phyloP scores from a whole-genome alignment of 805 yeast genomes.

The Zygotorulaspora florentina region DNA sequence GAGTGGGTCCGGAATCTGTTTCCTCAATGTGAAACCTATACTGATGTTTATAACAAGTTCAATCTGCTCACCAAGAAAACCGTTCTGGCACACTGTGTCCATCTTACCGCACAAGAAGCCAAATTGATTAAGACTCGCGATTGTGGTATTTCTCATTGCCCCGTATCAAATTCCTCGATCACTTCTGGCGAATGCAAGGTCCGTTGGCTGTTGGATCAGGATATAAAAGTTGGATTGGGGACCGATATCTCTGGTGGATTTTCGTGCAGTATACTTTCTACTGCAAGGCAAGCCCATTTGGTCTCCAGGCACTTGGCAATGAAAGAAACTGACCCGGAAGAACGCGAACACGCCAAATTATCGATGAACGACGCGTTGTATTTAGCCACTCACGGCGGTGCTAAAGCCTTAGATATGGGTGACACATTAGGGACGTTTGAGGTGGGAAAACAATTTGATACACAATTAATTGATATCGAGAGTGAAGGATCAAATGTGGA shows the following conservation, averaged over 20 bases:
- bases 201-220: constrained; percentile 57
- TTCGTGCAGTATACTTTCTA: constrained; percentile 57
- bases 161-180: constrained; percentile 81
- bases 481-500: constrained; percentile 60
- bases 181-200: constrained; percentile 90
- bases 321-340: constrained; percentile 42
- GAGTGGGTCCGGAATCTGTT: constrained; percentile 66
- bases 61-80: constrained; percentile 61
- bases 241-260: constrained; percentile 79
- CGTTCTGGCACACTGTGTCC: constrained; percentile 85
- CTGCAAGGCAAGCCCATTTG: constrained; percentile 65
- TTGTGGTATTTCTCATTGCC: constrained; percentile 88
- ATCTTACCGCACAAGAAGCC: constrained; percentile 62
- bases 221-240: constrained; percentile 75
- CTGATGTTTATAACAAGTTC: constrained; percentile 70
- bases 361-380: constrained; percentile 67
- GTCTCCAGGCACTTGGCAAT: constrained; percentile 70
- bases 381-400: constrained; percentile 89
- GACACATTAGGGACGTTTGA: constrained; percentile 63
- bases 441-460: constrained; percentile 78
- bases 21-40: constrained; percentile 64
- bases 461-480: constrained; percentile 66
- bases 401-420: constrained; percentile 60
- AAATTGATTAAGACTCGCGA: constrained; percentile 48
- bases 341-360: constrained; percentile 43